Base-by-base conservation (phyloP, 2,329 filamentous ascomycete genomes). In the Amauroascus niger region DNA sequence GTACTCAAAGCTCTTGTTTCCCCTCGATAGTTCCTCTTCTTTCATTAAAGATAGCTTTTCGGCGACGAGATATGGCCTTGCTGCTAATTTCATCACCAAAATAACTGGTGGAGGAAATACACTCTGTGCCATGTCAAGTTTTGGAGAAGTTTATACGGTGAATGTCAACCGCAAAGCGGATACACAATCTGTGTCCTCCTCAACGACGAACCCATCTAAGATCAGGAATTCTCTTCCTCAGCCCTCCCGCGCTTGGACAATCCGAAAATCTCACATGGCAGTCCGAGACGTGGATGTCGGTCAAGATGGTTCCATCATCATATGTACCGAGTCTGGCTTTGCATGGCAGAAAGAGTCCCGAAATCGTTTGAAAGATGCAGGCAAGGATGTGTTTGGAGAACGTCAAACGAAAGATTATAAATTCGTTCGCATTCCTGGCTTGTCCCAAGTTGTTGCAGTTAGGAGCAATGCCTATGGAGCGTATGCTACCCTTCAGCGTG, bases 251-350 rank as follows among this genome's bases (percentile, higher is more conserved):
- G 83, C 96, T 24, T 98, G 93, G 93, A 87, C 85, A 28, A 83
- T 90, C 1, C 84, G 85, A 61, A 96, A 94, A 65, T 85, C 87
- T 55, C 80, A 82, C 54, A 84, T 85, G 82, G 89, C 89, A 2
- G 90, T 88, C 28, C 80, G 81, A 51, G 95, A 95, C 55, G 88
- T 95, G 1, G 86, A 83, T 57, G 84, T 97, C 2, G 88, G 90
- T 35, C 89, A 95, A 65, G 86, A 97, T 67, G 93, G 90, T 1
- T 95, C 90, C 0, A 88, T 98, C 59, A 94, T 98, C 53, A 82
- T 98, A 58, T 91, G 88, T 59, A 98, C 93, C 0, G 80, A 89
- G 56, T 91, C 89, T 40, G 93, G 93, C 1, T 91, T 88, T 46
- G 91, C 96, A 0, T 98, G 91, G 91, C 84, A 84, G 60, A 84